A percentile compares a stretch with the other conserved stretches of the same genome.
phyloP scores from a whole-genome alignment of 345 rosid species.

The Eutrema japonicum region DNA sequence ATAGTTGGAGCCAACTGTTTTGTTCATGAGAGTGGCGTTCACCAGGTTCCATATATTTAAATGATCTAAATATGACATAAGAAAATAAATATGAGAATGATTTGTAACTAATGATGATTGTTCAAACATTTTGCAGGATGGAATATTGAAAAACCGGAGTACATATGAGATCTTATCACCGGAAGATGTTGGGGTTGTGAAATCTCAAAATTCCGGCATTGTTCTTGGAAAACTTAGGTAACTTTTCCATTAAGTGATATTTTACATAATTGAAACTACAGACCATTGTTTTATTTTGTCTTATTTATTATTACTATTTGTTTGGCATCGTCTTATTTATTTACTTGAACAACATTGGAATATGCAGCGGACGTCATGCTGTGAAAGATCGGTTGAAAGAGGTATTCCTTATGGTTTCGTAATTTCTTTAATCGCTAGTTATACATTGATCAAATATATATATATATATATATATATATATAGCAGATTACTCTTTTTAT shows the following conservation, averaged over 20 bases:
- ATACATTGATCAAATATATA: not conserved
- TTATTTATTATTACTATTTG: too few species aligned
- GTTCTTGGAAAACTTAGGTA: slow-evolving; percentile 91
- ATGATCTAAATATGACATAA: not conserved
- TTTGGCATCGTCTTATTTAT: not conserved
- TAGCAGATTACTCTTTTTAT: not conserved
- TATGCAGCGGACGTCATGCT: slow-evolving; percentile 89
- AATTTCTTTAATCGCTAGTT: not conserved
- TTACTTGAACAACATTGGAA: not conserved
- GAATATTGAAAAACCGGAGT: slow-evolving; percentile 84
- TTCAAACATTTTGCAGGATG: slow-evolving; percentile 58
- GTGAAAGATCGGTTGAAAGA: slow-evolving; percentile 68
- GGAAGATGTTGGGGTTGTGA: slow-evolving; percentile 78
- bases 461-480: not conserved
- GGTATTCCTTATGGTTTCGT: slow-evolving; percentile 28
- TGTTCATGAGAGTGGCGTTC: slow-evolving; percentile 89
- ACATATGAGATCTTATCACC: slow-evolving; percentile 90
- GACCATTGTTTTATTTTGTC: not conserved
- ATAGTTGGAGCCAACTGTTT: slow-evolving; percentile 61
- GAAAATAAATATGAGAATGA: not conserved
- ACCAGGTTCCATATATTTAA: slow-evolving; percentile 65
- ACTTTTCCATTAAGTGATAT: not conserved
- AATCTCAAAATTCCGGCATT: slow-evolving; percentile 69
- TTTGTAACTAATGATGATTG: not conserved
- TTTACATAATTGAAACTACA: not conserved